phyloP scores from a whole-genome alignment of 163 green algal genomes.

The Botryococcus braunii region DNA sequence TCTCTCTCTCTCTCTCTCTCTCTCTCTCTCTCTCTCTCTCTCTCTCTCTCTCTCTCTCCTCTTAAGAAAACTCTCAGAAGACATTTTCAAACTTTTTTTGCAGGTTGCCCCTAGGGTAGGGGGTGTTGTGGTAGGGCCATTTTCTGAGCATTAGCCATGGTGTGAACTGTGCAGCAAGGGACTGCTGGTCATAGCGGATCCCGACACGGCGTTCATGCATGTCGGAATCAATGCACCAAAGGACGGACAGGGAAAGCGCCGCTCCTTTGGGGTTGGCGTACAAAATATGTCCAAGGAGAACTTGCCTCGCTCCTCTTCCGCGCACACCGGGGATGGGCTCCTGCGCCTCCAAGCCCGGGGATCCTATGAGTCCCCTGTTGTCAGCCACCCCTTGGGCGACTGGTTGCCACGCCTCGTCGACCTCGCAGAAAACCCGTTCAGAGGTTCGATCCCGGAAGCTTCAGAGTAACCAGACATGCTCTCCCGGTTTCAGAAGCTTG shows the following conservation, averaged over 20 bases:
- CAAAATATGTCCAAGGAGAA: constrained; percentile 39
- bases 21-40: too few relatives aligned
- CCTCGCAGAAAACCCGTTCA: too few relatives aligned
- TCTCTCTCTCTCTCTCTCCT: too few relatives aligned
- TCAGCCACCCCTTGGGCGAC: constrained; percentile 40
- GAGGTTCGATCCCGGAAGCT: too few relatives aligned
- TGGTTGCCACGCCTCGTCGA: constrained; percentile 21
- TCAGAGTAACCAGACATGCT: too few relatives aligned
- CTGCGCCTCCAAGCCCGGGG: constrained; percentile 41
- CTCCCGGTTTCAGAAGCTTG: too few relatives aligned
- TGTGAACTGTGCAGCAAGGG: constrained; percentile 26
- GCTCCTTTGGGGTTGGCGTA: constrained; percentile 39
- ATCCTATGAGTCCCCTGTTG: constrained; percentile 20
- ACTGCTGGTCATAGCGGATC: constrained; percentile 44
- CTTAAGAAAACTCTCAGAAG: too few relatives aligned
- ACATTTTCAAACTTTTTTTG: too few relatives aligned
- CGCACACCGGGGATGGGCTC: constrained; percentile 34
- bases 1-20: too few relatives aligned
- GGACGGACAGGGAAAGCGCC: constrained; percentile 6
- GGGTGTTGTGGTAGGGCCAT: too few relatives aligned
- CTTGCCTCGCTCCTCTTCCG: constrained; percentile 16
- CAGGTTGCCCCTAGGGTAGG: too few relatives aligned
- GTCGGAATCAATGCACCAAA: constrained; percentile 52
- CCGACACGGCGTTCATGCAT: constrained; percentile 52
- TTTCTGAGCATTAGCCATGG: too few relatives aligned